Evolutionary conservation across 2,329 filamentous ascomycete species (phyloP), one percentile per base, ranked within the genome.

Genomic region (Dactylellina parvicollis): DNA sequence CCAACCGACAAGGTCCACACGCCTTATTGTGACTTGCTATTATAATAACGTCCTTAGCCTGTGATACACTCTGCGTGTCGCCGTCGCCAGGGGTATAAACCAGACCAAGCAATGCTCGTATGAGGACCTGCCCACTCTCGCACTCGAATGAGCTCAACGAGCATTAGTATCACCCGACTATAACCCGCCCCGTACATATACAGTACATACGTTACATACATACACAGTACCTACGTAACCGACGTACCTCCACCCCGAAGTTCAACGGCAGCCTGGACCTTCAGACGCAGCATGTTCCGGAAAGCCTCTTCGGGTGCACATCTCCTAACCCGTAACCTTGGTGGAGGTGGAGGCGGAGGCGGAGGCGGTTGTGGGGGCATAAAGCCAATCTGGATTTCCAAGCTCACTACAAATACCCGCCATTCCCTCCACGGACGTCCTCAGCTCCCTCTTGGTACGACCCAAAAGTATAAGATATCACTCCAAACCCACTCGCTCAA

Each of bases 141-240:
- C 34, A 4, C 62, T 59, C 62, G 52, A 57, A 67, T 52, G 62
- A 57, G 62, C 62, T 67, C 62, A 67, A 59, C 44, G n/a, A 67
- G 54, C 40, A 49, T 55, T 62, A 66, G 52, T 52, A 66, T 67
- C 62, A 67, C 52, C 62, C 62, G 62, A 67, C 52, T 57, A 57
- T 67, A 59, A 67, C 62, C 62, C 50, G 16, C 50, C 61, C 49
- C 30, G 26, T 30, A 34, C 46, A 28, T 49, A 47, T 10, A 4
- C n/a, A n/a, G n/a, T n/a, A n/a, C n/a, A n/a, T n/a, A n/a, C n/a
- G n/a, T n/a, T n/a, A n/a, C n/a, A n/a, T n/a, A n/a, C n/a, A n/a
- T n/a, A n/a, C n/a, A n/a, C n/a, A n/a, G n/a, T n/a, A n/a, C 30
- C 30, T 34, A 34, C 30, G 30, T 34, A 34, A 34, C 30, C 7